A percentile compares a stretch with the other conserved stretches of the same genome.
These are phyloP conservation scores for Passalora sequoiae DNA, from an alignment of 2,329 filamentous ascomycete species.

Conservation along the genomic window DNA sequence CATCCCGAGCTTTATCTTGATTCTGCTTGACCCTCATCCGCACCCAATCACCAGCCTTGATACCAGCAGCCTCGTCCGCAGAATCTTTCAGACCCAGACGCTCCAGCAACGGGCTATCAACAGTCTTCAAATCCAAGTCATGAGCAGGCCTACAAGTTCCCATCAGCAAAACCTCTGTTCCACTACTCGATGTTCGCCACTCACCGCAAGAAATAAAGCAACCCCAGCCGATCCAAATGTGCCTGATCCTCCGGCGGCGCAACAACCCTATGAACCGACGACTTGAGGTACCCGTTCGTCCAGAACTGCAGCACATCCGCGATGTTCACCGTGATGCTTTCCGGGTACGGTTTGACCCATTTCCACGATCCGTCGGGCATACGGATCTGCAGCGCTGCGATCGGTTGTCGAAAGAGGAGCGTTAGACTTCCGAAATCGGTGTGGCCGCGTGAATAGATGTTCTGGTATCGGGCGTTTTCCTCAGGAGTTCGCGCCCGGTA, in stretches of 20 bases:
- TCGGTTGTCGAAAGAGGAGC: constrained; percentile 40
- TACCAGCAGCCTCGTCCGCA: constrained; percentile 18
- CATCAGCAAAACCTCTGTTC: not conserved
- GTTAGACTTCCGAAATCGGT: constrained; percentile 43
- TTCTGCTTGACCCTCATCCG: constrained; percentile 27
- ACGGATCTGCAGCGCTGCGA: constrained; percentile 40
- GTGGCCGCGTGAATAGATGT: constrained; percentile 35
- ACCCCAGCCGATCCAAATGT: constrained; percentile 40
- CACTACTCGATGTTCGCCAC: not conserved
- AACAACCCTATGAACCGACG: constrained; percentile 48
- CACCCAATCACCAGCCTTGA: constrained; percentile 30
- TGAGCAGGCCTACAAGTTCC: constrained; percentile 22
- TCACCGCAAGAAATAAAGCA: constrained; percentile 39
- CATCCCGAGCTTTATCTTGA: constrained; percentile 22
- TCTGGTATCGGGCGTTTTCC: constrained; percentile 28
- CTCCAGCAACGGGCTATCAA: constrained; percentile 27
- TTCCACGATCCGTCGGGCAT: constrained; percentile 38
- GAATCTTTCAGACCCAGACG: constrained; percentile 23
- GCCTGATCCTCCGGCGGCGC: constrained; percentile 47
- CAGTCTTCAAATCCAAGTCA: constrained; percentile 25
- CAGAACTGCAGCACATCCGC: constrained; percentile 39
- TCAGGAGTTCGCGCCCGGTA: constrained; percentile 27
- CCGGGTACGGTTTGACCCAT: constrained; percentile 39
- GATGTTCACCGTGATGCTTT: constrained; percentile 40
- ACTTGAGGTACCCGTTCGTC: constrained; percentile 44